Base-by-base conservation (phyloP, 305 asterid species). In the Fraxinus xanthoxyloides region DNA sequence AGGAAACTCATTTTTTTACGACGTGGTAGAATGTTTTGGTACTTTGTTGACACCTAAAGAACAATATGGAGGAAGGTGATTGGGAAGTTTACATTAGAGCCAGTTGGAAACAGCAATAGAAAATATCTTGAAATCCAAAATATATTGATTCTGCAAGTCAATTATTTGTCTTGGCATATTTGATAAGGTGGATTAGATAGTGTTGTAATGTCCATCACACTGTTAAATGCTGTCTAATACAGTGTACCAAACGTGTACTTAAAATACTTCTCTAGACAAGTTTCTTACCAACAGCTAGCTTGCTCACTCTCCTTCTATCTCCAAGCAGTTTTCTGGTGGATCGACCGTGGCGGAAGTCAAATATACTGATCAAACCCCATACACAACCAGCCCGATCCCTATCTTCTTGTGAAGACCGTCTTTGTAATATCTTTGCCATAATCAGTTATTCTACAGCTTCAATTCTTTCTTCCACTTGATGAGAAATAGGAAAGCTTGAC, bases 371-470 rank as follows among this genome's bases (percentile, higher is more conserved):
- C 72, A 97, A 89, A 84, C 98, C 93, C 85, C 89, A 90, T 31
- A 94, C 89, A 80, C 99, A 97, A 75, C 99, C 97, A 5, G 92
- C 87, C 48, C 86, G 92, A 84, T 90, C 93, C 85, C 90, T 92
- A 63, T 88, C 97, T 70, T 86, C 85, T 26, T 92, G 88, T 46
- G 87, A 82, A 77, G 86, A 76, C 31, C 90, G 91, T 85, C 89
- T 89, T 76, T 89, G 89, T 77, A 94, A 87, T 89, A 81, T 92
- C 94, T 93, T 97, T 46, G 96, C 97, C 99, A 97, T 97, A 30
- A 13, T 43, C 74, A 77, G 56, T 30, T 35, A 65, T 65, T 76
- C 79, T 78, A 59, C 23, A 34, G 67, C 76, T 76, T 86, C 83
- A 85, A 82, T 76, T 78, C 76, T 79, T 83, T 83, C 83, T 79